Base-by-base conservation (phyloP, 306 rosid species). In the Prunus kanzakura region DNA sequence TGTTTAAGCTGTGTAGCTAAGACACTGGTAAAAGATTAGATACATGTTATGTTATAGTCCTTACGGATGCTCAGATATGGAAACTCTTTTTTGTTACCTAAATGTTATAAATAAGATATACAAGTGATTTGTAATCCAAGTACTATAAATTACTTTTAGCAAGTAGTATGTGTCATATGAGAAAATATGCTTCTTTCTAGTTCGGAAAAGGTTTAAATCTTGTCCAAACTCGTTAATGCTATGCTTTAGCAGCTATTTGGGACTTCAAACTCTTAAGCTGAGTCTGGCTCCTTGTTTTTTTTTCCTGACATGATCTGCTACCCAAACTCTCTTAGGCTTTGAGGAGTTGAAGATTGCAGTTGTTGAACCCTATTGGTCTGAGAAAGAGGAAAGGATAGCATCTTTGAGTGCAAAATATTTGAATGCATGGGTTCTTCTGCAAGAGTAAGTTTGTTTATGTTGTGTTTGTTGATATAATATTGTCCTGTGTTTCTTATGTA, bases 321-420 rank as follows among this genome's bases (percentile, higher is more conserved):
- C 57, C 47, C 67, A 19, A 82, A 77, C 80, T 62, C 11, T 75
- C 57, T 61, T 79, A 94, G 98, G 96, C 77, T 73, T 88, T 41
- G 97, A 90, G 82, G 91, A 94, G 76, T 75, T 94, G 85, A 85
- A 87, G 87, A 80, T 94, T 76, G 90, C 77, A 14, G 82, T 89
- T 84, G 85, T 83, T 76, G 98, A 89, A 75, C 71, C 86, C 72
- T 67, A 83, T 76, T 94, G 97, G 98, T 71, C 91, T 23, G 63
- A 85, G 72, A 90, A 84, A 79, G 92, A 87, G 47, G 76, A 79
- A 81, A 79, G 71, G 61, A 94, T 94, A 73, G 84, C 84, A 76
- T 85, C 88, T 64, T 81, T 94, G 82, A 83, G 86, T 88, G 63
- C 35, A 55, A 90, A 76, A 84, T 94, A 94, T 86, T 20, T 19